phyloP scores from a whole-genome alignment of 345 rosid genomes.

The Eucalyptus pauciflora region DNA sequence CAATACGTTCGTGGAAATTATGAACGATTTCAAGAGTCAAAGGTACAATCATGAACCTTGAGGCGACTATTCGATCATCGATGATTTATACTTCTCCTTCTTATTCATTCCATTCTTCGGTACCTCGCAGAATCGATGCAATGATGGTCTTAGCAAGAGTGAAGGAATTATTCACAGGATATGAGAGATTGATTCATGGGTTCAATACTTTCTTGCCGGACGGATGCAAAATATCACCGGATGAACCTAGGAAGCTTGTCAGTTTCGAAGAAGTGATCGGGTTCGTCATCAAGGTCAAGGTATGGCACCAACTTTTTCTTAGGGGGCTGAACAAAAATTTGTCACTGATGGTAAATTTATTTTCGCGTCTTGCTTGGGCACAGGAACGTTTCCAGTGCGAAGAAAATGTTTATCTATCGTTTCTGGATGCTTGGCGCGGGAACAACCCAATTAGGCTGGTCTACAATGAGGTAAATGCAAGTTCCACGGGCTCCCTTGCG shows the following conservation, averaged over 20 bases:
- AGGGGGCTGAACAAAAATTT: neutral
- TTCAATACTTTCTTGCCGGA: constrained; percentile 90
- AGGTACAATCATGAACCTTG: constrained; percentile 22
- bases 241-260: constrained; percentile 61
- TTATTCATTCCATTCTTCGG: neutral
- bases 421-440: constrained; percentile 20
- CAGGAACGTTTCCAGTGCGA: constrained; percentile 22
- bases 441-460: neutral
- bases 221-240: constrained; percentile 72
- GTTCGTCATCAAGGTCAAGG: constrained; percentile 22
- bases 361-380: neutral
- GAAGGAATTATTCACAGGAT: constrained; percentile 81
- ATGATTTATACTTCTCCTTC: neutral
- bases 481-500: neutral
- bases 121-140: neutral
- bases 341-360: neutral
- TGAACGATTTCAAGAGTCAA: constrained; percentile 92
- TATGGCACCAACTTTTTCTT: neutral
- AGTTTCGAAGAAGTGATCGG: constrained; percentile 49
- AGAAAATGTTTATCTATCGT: constrained; percentile 25
- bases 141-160: constrained; percentile 78
- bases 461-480: neutral
- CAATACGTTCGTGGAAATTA: constrained; percentile 66
- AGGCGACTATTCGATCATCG: neutral
- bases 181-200: constrained; percentile 69